Evolutionary conservation across 306 rosid species (phyloP), one percentile per base, ranked within the genome.

Genomic region (Trifolium pratense): DNA sequence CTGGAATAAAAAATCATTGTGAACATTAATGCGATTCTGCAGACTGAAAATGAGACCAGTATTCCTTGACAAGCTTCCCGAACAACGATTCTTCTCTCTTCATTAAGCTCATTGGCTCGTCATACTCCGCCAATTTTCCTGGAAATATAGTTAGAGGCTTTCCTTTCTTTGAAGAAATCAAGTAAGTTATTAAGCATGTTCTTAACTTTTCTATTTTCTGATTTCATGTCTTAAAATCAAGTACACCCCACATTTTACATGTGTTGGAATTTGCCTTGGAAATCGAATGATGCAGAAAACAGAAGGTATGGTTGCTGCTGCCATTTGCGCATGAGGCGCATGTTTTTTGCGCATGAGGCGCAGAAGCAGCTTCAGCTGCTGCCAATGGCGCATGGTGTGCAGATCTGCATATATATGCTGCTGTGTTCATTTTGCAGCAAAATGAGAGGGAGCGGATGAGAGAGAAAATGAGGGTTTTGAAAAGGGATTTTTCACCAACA

Each of bases 91-190:
- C 90, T 78, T 87, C 91, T 49, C 70, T 82, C 76, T 86, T 86
- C 84, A 88, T 88, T 43, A 88, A 69, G 18, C 52, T 82, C 85
- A 66, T 75, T 17, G 93, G 96, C 48, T 88, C 93, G 39, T 90
- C 93, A 74, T 86, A 90, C 75, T 90, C 96, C 49, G 70, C 81
- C 32, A 86, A 20, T 70, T 85, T 77, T 67, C 93, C 96, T 88
- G 86, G 37, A 74, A 87, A 21, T 26, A 20, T 58, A 46, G 32
- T 8, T 39, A 29, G 2, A 52, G 0, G 0, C 40, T 17, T 17
- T 7, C 3, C 11, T 32, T 40, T 42, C 15, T 21, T 34, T 46
- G 11, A 59, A 32, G 18, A 23, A 70, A 43, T 46, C 14, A 48
- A 37, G 34, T 11, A 68, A 59, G 68, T 40, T 42, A 67, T 17